These are phyloP conservation scores for Arxiozyma slooffiae DNA, from an alignment of 1,139 yeast species.

Conservation along the genomic window DNA sequence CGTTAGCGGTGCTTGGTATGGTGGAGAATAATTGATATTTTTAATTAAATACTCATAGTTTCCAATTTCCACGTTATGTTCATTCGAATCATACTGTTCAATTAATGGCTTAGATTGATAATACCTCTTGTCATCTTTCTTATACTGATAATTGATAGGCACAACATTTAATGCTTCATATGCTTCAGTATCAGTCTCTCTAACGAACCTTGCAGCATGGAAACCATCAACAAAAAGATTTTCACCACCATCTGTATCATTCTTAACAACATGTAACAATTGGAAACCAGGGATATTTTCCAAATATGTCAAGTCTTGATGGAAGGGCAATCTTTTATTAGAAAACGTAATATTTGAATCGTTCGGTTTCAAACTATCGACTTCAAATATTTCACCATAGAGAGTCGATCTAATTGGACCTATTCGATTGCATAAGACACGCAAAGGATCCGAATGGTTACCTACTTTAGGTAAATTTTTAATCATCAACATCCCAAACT, in stretches of 20 bases:
- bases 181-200: conserved; percentile 49
- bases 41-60: conserved; percentile 37
- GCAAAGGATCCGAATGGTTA: conserved; percentile 31
- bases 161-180: conserved; percentile 52
- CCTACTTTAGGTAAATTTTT: conserved; percentile 41
- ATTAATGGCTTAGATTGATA: conserved; percentile 57
- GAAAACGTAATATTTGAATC: conserved; percentile 64
- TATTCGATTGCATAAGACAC: conserved; percentile 45
- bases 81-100: conserved; percentile 42
- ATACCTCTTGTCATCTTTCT: conserved; percentile 55
- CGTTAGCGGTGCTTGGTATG: conserved; percentile 77
- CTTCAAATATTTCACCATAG: conserved; percentile 68
- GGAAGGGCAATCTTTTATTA: conserved; percentile 56
- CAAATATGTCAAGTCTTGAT: conserved; percentile 70
- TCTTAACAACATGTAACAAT: conserved; percentile 55
- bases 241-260: conserved; percentile 52
- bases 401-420: conserved; percentile 69
- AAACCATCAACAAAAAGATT: conserved; percentile 68
- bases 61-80: conserved; percentile 23
- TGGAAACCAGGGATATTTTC: conserved; percentile 83
- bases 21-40: conserved; percentile 70
- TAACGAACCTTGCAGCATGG: conserved; percentile 51
- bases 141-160: conserved; percentile 65
- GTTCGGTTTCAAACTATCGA: conserved; percentile 50
- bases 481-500: conserved; percentile 51